Conservation (phyloP, 768 basidiomycete species). For the Boletus barrowsii region DNA sequence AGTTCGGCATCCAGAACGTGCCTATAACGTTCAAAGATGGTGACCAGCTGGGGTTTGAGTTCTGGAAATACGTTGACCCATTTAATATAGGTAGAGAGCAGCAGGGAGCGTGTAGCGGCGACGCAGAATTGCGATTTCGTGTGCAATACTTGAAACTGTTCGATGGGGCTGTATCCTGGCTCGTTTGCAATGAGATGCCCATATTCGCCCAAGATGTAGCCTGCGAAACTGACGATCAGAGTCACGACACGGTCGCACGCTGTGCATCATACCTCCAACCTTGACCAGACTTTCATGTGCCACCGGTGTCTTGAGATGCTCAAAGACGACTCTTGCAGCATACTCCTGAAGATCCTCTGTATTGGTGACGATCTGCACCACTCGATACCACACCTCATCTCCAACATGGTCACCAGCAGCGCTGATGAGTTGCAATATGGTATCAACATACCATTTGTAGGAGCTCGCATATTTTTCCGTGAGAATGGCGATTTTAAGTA, state of each 20-base stretch:
- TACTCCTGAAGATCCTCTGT: conserved; percentile 97
- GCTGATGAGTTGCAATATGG: conserved; percentile 91
- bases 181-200: conserved; percentile 98
- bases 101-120: conserved; percentile 85
- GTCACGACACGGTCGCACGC: not conserved
- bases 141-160: conserved; percentile 92
- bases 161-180: conserved; percentile 85
- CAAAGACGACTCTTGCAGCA: conserved; percentile 88
- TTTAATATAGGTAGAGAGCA: conserved; percentile 97
- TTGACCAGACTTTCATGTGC: conserved; percentile 94
- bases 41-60: conserved; percentile 89
- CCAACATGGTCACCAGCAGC: conserved; percentile 98
- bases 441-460: conserved; percentile 99
- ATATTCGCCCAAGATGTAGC: conserved; percentile 97
- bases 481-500: conserved; percentile 95
- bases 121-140: conserved; percentile 94
- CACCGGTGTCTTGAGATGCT: conserved; percentile 80
- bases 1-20: conserved; percentile 96
- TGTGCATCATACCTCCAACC: conserved; percentile 70
- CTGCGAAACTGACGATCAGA: conserved; percentile 38
- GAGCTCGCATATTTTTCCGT: conserved; percentile 99
- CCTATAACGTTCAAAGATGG: conserved; percentile 96
- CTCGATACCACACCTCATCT: conserved; percentile 99
- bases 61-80: conserved; percentile 99
- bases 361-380: conserved; percentile 97